Percentiles rank a stretch among this genome's conserved stretches.
Evolutionary conservation across 352 stramenopile genomes (phyloP).

Genomic region (Blastocystis sp.): DNA sequence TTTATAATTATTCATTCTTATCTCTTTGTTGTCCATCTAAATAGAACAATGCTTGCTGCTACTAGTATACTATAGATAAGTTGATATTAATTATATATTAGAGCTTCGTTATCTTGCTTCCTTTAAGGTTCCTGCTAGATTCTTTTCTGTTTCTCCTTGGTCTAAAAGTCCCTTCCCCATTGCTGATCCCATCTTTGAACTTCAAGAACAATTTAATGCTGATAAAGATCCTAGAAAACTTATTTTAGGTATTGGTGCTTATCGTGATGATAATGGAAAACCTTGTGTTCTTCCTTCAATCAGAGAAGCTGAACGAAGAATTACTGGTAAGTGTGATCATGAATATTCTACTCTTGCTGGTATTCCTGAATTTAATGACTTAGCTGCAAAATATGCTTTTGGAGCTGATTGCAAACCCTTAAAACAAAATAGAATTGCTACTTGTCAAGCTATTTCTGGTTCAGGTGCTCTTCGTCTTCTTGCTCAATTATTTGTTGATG

Average conservation of each 20-base stretch:
- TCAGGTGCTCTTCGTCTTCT: slow-evolving; percentile 84
- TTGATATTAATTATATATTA: too few relatives aligned
- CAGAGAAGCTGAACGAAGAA: slow-evolving; percentile 73
- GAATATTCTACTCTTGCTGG: slow-evolving; percentile 84
- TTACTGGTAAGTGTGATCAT: slow-evolving; percentile 76
- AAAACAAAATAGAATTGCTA: slow-evolving; percentile 67
- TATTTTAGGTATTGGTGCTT: slow-evolving; percentile 87
- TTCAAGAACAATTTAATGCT: slow-evolving; percentile 49
- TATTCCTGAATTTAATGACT: slow-evolving; percentile 74
- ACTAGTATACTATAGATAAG: too few relatives aligned
- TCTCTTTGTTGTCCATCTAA: too few relatives aligned
- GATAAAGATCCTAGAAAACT: slow-evolving; percentile 76
- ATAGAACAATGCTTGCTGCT: too few relatives aligned
- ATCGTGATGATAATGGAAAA: slow-evolving; percentile 73
- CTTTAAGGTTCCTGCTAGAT: too few relatives aligned
- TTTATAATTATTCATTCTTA: too few relatives aligned
- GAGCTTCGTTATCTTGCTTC: too few relatives aligned
- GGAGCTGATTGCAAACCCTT: slow-evolving; percentile 71
- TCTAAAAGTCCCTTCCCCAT: too few relatives aligned
- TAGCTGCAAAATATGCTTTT: slow-evolving; percentile 78
- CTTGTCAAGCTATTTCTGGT: slow-evolving; percentile 74
- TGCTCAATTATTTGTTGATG: slow-evolving; percentile 75
- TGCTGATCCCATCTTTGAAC: slow-evolving; percentile 42
- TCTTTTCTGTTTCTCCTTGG: too few relatives aligned
- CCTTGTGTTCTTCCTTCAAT: slow-evolving; percentile 48